phyloP scores from a whole-genome alignment of 805 yeast genomes.

The Yamadazyma nakazawae region DNA sequence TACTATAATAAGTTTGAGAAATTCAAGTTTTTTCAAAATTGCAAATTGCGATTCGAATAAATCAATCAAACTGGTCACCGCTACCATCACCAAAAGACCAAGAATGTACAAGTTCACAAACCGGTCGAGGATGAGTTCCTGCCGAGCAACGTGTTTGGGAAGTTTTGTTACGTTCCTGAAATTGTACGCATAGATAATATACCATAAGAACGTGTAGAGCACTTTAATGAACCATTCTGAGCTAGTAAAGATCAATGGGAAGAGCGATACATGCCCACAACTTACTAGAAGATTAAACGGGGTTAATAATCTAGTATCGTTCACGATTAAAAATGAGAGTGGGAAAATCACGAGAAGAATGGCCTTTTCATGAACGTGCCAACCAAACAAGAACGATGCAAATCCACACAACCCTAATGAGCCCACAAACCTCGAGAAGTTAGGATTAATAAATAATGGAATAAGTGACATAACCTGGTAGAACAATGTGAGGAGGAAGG shows the following conservation, averaged over 20 bases:
- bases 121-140: conserved; percentile 56
- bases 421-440: conserved; percentile 75
- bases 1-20: conserved; percentile 73
- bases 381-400: conserved; percentile 89
- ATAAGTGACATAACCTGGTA: conserved; percentile 76
- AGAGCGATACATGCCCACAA: conserved; percentile 82
- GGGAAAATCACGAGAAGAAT: conserved; percentile 88
- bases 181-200: conserved; percentile 68
- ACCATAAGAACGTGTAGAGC: conserved; percentile 80
- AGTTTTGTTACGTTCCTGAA: conserved; percentile 66
- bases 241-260: conserved; percentile 80
- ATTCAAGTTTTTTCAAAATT: conserved; percentile 59
- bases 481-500: conserved; percentile 78
- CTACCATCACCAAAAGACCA: conserved; percentile 64
- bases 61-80: conserved; percentile 42
- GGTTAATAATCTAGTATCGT: conserved; percentile 67
- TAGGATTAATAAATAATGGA: conserved; percentile 68
- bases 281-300: conserved; percentile 70
- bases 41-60: conserved; percentile 53
- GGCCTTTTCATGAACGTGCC: conserved; percentile 99
- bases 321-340: conserved; percentile 67
- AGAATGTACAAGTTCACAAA: conserved; percentile 62
- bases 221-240: conserved; percentile 78
- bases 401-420: conserved; percentile 85
- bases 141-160: conserved; percentile 35